These are phyloP conservation scores for Aegilops sharonensis DNA, from an alignment of 176 grass and related monocot species.

Conservation along the genomic window DNA sequence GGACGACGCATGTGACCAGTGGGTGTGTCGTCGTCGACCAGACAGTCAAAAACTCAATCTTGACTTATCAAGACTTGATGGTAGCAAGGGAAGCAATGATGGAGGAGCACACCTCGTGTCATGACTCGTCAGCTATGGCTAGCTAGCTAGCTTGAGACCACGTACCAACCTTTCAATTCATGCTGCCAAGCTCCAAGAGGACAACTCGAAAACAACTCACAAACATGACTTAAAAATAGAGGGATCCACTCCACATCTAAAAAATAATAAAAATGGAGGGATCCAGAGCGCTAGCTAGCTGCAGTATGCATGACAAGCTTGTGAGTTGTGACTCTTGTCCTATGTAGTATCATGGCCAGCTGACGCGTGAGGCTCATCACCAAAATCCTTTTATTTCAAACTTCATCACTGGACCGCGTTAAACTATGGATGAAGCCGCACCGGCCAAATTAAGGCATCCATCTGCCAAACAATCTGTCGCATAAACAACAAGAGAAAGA, in stretches of 20 bases:
- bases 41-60: conserved; percentile 11
- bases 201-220: neutral
- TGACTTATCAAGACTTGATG: neutral
- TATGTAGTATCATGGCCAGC: neutral
- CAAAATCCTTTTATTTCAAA: neutral
- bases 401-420: neutral
- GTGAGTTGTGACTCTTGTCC: neutral
- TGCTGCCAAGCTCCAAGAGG: neutral
- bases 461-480: neutral
- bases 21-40: neutral
- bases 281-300: neutral
- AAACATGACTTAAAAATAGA: neutral
- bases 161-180: neutral
- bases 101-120: neutral
- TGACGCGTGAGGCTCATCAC: neutral
- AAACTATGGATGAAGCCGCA: neutral
- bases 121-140: neutral
- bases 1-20: neutral
- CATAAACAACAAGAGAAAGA: neutral
- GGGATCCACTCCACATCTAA: neutral
- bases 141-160: neutral
- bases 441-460: neutral
- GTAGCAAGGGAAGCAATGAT: neutral
- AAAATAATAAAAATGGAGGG: neutral
- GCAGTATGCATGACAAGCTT: neutral